phyloP scores from a whole-genome alignment of 2,329 filamentous ascomycete species.

The Diaporthe australafricana region DNA sequence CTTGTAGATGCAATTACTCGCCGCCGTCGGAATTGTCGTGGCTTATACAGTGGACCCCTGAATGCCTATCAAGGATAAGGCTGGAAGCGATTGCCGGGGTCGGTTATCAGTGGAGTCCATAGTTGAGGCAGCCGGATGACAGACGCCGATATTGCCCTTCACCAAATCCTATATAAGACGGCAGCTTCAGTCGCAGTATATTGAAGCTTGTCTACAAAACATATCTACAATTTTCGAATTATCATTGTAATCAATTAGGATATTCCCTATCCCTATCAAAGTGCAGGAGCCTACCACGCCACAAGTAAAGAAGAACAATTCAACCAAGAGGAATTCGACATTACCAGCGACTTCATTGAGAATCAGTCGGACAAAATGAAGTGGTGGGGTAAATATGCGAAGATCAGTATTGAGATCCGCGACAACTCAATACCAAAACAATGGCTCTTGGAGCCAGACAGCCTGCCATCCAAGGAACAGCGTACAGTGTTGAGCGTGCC shows the following conservation, averaged over 20 bases:
- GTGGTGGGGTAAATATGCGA: constrained; percentile 47
- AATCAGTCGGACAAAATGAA: constrained; percentile 16
- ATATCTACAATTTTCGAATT: too few relatives aligned
- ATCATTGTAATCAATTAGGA: too few relatives aligned
- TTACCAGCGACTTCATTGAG: too few relatives aligned
- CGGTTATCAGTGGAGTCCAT: neutral
- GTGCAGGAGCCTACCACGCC: too few relatives aligned
- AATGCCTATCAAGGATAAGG: neutral
- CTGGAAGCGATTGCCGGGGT: neutral
- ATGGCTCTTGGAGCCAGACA: constrained; percentile 49
- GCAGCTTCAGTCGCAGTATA: neutral
- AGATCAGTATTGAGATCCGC: constrained; percentile 48
- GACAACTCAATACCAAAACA: constrained; percentile 48
- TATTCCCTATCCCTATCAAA: too few relatives aligned
- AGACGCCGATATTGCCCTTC: neutral
- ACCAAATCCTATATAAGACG: neutral
- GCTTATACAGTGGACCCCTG: neutral
- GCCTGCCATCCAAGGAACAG: constrained; percentile 41
- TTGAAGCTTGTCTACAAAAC: too few relatives aligned
- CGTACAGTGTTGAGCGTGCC: constrained; percentile 43
- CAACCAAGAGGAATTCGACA: too few relatives aligned
- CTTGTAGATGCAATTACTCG: neutral
- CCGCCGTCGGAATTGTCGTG: neutral
- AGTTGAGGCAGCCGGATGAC: constrained; percentile 6
- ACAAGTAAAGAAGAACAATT: too few relatives aligned